phyloP scores from a whole-genome alignment of 2,329 filamentous ascomycete species.

The Waltergamsia citrina region DNA sequence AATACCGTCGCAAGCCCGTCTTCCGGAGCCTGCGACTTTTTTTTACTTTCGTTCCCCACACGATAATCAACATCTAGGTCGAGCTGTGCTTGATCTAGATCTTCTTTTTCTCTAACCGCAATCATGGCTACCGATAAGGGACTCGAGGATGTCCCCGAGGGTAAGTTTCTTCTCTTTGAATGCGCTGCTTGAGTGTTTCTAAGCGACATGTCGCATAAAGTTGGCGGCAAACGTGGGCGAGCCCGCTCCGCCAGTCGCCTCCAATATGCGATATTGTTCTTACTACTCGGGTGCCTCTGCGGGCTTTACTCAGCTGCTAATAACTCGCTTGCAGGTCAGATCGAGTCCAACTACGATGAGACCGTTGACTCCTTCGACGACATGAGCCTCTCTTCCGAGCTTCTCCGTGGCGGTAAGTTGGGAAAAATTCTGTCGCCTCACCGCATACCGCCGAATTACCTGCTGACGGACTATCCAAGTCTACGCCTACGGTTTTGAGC shows the following conservation, averaged over 20 bases:
- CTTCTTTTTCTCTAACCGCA: conserved; percentile 54
- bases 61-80: conserved; percentile 50
- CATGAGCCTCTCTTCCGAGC: conserved; percentile 94
- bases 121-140: conserved; percentile 98
- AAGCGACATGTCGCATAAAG: too few species aligned
- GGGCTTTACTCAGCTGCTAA: conserved; percentile 10
- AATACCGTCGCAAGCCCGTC: conserved; percentile 20
- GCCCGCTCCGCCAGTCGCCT: too few species aligned
- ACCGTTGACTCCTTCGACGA: conserved; percentile 98
- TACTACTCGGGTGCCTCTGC: neutral
- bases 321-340: conserved; percentile 60
- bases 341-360: conserved; percentile 99
- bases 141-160: conserved; percentile 95
- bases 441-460: neutral
- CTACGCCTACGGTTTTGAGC: conserved; percentile 99
- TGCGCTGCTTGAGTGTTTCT: neutral
- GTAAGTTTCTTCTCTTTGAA: conserved; percentile 47
- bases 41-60: conserved; percentile 22
- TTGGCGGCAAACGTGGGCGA: too few species aligned
- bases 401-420: conserved; percentile 75
- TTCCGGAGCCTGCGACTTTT: conserved; percentile 26
- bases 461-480: conserved; percentile 35
- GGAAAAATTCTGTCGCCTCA: neutral
- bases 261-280: conserved; percentile 5
- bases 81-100: conserved; percentile 70